Conservation (phyloP, 2,329 filamentous ascomycete genomes). For the Fusarium metavorans region DNA sequence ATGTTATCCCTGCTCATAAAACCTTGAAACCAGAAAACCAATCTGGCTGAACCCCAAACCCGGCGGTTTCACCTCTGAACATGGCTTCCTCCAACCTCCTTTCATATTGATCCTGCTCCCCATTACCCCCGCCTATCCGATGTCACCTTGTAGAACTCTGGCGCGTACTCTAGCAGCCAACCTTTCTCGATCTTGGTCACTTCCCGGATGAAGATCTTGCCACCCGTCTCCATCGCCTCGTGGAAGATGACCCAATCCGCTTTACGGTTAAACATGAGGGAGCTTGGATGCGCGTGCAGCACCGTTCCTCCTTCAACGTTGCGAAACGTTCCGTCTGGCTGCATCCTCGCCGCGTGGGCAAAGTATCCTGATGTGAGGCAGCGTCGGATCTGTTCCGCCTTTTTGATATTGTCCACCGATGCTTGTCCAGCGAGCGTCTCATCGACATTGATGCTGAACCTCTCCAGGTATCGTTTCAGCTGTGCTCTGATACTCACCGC, state of each 20-base stretch:
- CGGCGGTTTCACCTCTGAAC: constrained; percentile 37
- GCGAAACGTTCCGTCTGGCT: constrained; percentile 88
- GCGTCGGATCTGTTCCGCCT: constrained; percentile 81
- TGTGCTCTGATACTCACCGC: constrained; percentile 90
- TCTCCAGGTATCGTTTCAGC: constrained; percentile 86
- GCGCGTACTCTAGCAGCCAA: constrained; percentile 92
- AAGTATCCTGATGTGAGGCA: constrained; percentile 94
- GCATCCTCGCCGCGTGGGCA: constrained; percentile 93
- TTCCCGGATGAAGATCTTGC: constrained; percentile 91
- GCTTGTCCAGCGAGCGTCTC: constrained; percentile 66
- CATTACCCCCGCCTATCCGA: constrained; percentile 43
- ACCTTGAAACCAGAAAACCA: constrained; percentile 37
- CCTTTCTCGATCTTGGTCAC: constrained; percentile 92
- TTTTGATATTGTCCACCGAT: constrained; percentile 44
- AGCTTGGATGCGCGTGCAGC: constrained; percentile 90
- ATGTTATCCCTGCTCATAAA: constrained; percentile 22
- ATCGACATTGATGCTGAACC: constrained; percentile 79
- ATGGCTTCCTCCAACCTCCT: constrained; percentile 9
- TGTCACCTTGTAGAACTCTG: constrained; percentile 80
- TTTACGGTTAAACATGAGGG: constrained; percentile 95
- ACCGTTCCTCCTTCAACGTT: constrained; percentile 84
- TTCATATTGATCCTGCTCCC: constrained; percentile 19
- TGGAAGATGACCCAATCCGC: constrained; percentile 97
- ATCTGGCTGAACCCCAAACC: constrained; percentile 21
- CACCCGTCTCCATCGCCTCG: constrained; percentile 89